Conservation (phyloP, 2,329 filamentous ascomycete genomes). For the Aspergillus transmontanensis region DNA sequence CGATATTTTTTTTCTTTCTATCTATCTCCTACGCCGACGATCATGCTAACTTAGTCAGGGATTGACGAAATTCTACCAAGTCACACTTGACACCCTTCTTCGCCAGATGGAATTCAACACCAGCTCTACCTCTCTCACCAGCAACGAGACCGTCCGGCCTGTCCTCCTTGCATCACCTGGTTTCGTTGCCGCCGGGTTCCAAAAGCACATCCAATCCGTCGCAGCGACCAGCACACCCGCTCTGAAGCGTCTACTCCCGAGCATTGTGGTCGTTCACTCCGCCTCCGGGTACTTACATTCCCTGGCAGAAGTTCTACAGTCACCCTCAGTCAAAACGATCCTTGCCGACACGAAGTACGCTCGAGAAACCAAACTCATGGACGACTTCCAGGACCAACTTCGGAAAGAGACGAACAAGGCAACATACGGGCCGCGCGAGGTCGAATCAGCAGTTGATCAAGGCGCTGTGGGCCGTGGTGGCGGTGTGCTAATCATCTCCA, state of each 20-base stretch:
- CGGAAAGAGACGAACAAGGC: slow-evolving; percentile 83
- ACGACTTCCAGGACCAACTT: slow-evolving; percentile 76
- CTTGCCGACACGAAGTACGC: slow-evolving; percentile 88
- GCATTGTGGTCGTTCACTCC: slow-evolving; percentile 72
- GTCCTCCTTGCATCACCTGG: slow-evolving; percentile 86
- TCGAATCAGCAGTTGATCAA: slow-evolving; percentile 78
- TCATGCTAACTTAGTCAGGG: slow-evolving; percentile 48
- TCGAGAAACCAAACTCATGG: slow-evolving; percentile 80
- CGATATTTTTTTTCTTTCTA: background rate
- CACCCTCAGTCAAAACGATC: slow-evolving; percentile 72
- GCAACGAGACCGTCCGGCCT: slow-evolving; percentile 52
- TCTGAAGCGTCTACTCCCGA: slow-evolving; percentile 68
- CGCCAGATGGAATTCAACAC: slow-evolving; percentile 73
- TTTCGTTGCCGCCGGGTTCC: slow-evolving; percentile 80
- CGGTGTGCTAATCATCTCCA: slow-evolving; percentile 82
- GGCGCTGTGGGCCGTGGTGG: slow-evolving; percentile 87
- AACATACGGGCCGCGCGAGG: slow-evolving; percentile 85
- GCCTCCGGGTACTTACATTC: slow-evolving; percentile 85
- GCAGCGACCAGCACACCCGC: slow-evolving; percentile 62
- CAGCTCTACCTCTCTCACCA: slow-evolving; percentile 40
- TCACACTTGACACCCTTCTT: slow-evolving; percentile 72
- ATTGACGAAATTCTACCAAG: slow-evolving; percentile 76
- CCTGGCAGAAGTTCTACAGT: slow-evolving; percentile 83
- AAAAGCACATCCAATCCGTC: slow-evolving; percentile 67
- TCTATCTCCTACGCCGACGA: background rate